Evolutionary conservation across 1,284 basidiomycete genomes (phyloP).

Genomic region (Cryptococcus sp.): DNA sequence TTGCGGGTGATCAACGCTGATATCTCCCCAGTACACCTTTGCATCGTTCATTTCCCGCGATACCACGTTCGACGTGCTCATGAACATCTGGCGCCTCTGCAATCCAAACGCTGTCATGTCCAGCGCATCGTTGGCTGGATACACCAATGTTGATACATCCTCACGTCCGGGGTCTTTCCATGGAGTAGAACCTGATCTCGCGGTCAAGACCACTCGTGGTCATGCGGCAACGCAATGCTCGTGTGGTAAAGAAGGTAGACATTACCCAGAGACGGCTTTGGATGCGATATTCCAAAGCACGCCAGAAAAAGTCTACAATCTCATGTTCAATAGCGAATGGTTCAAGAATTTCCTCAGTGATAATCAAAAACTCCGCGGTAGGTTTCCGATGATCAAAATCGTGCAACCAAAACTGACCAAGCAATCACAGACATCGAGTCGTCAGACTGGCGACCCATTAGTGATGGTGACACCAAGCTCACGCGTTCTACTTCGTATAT

Average conservation of each 20-base stretch:
- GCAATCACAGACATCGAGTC: constrained; percentile 75
- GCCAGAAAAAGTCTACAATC: constrained; percentile 91
- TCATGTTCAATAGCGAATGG: constrained; percentile 95
- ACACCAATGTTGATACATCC: constrained; percentile 11
- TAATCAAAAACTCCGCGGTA: constrained; percentile 86
- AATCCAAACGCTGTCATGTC: constrained; percentile 67
- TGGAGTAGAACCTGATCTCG: constrained; percentile 21
- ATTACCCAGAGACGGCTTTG: constrained; percentile 73
- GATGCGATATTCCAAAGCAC: constrained; percentile 81
- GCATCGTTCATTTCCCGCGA: constrained; percentile 95
- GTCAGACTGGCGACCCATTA: constrained; percentile 78
- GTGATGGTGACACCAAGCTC: constrained; percentile 68
- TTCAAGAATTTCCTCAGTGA: constrained; percentile 89
- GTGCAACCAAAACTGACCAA: not conserved
- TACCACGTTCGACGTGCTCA: constrained; percentile 92
- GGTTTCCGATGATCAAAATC: constrained; percentile 37
- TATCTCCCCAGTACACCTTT: constrained; percentile 75
- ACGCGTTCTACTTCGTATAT: constrained; percentile 90
- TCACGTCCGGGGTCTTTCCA: constrained; percentile 35
- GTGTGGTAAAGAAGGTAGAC: constrained; percentile 71
- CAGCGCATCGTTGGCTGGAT: constrained; percentile 25
- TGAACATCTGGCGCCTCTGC: constrained; percentile 92
- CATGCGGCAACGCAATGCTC: constrained; percentile 66
- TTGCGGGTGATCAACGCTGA: not conserved
- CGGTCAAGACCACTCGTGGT: constrained; percentile 15